These are phyloP conservation scores for Serendipita sp. DNA, from an alignment of 768 basidiomycete genomes.

Conservation along the genomic window DNA sequence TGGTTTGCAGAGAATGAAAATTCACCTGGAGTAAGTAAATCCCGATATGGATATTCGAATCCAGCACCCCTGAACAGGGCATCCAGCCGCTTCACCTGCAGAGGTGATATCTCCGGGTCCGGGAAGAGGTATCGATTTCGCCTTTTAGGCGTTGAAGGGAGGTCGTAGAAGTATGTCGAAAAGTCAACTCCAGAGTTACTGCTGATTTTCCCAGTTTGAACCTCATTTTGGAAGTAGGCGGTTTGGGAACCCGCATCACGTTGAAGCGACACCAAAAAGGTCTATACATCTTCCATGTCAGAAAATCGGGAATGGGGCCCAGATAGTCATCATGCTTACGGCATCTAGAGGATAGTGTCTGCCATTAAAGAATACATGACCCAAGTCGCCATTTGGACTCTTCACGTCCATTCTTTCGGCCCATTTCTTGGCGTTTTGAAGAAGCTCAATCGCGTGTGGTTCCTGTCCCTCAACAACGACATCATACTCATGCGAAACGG, in stretches of 20 bases:
- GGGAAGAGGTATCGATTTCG: slow-evolving; percentile 69
- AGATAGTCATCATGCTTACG: slow-evolving; percentile 27
- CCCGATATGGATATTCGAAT: slow-evolving; percentile 26
- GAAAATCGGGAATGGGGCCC: background rate
- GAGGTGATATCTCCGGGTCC: slow-evolving; percentile 26
- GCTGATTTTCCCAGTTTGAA: slow-evolving; percentile 18
- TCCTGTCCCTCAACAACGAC: slow-evolving; percentile 15
- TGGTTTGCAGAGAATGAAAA: background rate
- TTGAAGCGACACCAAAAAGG: slow-evolving; percentile 50
- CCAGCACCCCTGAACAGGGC: slow-evolving; percentile 35
- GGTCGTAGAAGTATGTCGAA: slow-evolving; percentile 76
- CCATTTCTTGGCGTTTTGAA: slow-evolving; percentile 39
- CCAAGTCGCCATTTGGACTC: slow-evolving; percentile 20
- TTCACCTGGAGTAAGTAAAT: slow-evolving; percentile 55
- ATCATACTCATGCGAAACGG: slow-evolving; percentile 3
- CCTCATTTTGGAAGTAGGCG: slow-evolving; percentile 59
- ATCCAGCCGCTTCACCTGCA: slow-evolving; percentile 40
- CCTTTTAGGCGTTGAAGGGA: slow-evolving; percentile 51
- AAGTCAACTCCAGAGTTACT: slow-evolving; percentile 27
- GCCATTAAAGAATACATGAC: slow-evolving; percentile 83
- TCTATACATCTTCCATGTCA: slow-evolving; percentile 25
- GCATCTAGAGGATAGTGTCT: slow-evolving; percentile 54
- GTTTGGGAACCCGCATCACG: slow-evolving; percentile 41
- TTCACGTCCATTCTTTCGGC: slow-evolving; percentile 37
- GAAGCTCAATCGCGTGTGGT: slow-evolving; percentile 18